These are phyloP conservation scores for Fulvia fulva DNA, from an alignment of 2,329 filamentous ascomycete genomes.

Conservation along the genomic window DNA sequence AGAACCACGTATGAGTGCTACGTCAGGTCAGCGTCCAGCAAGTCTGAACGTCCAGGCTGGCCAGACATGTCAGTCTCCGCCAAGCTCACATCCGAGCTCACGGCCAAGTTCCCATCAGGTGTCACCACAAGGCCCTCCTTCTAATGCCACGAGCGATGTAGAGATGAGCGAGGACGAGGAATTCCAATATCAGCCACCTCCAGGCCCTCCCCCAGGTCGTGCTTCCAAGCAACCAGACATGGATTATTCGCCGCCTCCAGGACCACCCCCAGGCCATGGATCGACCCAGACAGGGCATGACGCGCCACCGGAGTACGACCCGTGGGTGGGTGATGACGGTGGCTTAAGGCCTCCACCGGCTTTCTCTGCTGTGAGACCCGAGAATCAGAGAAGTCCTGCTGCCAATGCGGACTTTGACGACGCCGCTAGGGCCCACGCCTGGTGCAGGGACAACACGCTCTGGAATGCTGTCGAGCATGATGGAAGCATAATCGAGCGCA, in stretches of 20 bases:
- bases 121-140: neutral
- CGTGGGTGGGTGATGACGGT: slow-evolving; percentile 71
- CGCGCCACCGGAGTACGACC: slow-evolving; percentile 58
- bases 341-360: slow-evolving; percentile 70
- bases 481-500: slow-evolving; percentile 40
- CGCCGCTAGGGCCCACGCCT: slow-evolving; percentile 61
- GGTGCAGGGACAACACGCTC: slow-evolving; percentile 62
- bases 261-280: slow-evolving; percentile 24
- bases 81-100: slow-evolving; percentile 1
- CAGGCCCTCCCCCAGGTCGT: slow-evolving; percentile 31
- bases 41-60: slow-evolving; percentile 11
- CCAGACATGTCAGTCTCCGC: neutral
- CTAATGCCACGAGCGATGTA: slow-evolving; percentile 1
- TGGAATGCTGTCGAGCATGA: slow-evolving; percentile 45
- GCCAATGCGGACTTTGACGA: slow-evolving; percentile 66
- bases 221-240: slow-evolving; percentile 14
- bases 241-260: slow-evolving; percentile 30
- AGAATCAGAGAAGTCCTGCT: slow-evolving; percentile 61
- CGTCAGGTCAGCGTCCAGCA: slow-evolving; percentile 15
- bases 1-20: slow-evolving; percentile 10
- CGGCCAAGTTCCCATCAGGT: neutral
- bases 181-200: slow-evolving; percentile 31
- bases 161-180: slow-evolving; percentile 19
- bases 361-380: slow-evolving; percentile 39
- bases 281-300: slow-evolving; percentile 4